A percentile compares a stretch with the other conserved stretches of the same genome.
phyloP scores from a whole-genome alignment of 2,329 filamentous ascomycete species.

The Cadophora malorum region DNA sequence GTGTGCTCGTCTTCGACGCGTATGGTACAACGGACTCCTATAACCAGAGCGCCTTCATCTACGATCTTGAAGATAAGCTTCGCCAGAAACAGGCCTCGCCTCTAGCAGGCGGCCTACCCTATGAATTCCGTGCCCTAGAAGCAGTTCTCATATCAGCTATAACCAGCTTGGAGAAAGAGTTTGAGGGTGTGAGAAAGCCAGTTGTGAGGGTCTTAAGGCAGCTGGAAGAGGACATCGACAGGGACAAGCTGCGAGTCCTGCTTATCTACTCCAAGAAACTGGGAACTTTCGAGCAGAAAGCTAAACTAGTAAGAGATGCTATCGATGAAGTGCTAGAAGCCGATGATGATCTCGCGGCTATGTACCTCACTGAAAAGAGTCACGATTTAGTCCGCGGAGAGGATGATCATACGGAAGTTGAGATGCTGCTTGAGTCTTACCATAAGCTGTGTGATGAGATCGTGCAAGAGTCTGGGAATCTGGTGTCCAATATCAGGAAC shows the following conservation, averaged over 20 bases:
- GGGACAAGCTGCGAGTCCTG: conserved; percentile 88
- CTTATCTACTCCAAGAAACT: conserved; percentile 95
- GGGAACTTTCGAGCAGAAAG: conserved; percentile 97
- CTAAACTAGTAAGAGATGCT: conserved; percentile 88
- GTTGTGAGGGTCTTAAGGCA: conserved; percentile 88
- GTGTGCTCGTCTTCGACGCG: conserved; percentile 93
- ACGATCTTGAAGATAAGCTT: conserved; percentile 91
- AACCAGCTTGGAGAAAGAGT: conserved; percentile 88
- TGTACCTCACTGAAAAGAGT: conserved; percentile 93
- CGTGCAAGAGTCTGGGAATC: conserved; percentile 89
- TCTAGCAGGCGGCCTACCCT: conserved; percentile 74
- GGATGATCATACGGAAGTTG: conserved; percentile 93
- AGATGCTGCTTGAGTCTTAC: conserved; percentile 96
- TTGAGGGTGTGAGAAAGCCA: conserved; percentile 90
- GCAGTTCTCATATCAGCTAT: conserved; percentile 95
- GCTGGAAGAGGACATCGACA: conserved; percentile 94
- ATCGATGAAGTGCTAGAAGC: conserved; percentile 95
- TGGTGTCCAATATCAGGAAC: conserved; percentile 94
- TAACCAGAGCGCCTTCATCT: conserved; percentile 96
- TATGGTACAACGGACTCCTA: conserved; percentile 95
- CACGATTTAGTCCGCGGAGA: conserved; percentile 75
- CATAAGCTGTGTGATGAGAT: conserved; percentile 98
- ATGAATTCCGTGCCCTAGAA: conserved; percentile 95
- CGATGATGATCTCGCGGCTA: conserved; percentile 90
- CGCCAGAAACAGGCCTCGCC: conserved; percentile 73